Conservation (phyloP, 768 basidiomycete species). For the Chalciporus pseudorubinellus region DNA sequence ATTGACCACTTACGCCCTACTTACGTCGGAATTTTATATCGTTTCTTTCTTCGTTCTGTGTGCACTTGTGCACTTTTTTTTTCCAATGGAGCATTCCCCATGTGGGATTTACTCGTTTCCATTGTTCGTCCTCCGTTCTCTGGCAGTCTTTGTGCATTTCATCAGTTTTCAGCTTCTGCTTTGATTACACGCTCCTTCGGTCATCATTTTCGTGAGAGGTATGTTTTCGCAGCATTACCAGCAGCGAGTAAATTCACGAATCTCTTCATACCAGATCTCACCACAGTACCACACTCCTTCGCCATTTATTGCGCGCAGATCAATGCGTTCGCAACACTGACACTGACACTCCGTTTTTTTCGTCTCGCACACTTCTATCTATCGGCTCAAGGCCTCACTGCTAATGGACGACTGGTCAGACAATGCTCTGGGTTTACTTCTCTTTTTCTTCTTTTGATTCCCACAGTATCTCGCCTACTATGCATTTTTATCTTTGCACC, state of each 20-base stretch:
- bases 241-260: no score
- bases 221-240: neutral
- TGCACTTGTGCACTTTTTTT: neutral
- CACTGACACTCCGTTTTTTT: slow-evolving; percentile 6
- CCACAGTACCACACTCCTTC: slow-evolving; percentile 7
- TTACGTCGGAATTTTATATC: neutral
- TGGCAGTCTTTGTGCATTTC: neutral
- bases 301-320: neutral
- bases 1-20: neutral
- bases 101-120: neutral
- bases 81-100: neutral
- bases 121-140: neutral
- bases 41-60: slow-evolving; percentile 8
- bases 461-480: neutral
- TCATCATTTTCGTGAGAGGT: slow-evolving; percentile 11
- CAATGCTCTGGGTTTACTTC: neutral
- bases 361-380: neutral
- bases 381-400: neutral
- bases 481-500: neutral
- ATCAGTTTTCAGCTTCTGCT: neutral
- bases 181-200: neutral
- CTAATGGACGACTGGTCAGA: neutral
- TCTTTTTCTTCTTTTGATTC: neutral
- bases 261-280: neutral
- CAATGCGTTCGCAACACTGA: neutral